A percentile compares a stretch with the other conserved stretches of the same genome.
phyloP scores from a whole-genome alignment of 805 yeast genomes.

The Metschnikowia drakensbergensis region DNA sequence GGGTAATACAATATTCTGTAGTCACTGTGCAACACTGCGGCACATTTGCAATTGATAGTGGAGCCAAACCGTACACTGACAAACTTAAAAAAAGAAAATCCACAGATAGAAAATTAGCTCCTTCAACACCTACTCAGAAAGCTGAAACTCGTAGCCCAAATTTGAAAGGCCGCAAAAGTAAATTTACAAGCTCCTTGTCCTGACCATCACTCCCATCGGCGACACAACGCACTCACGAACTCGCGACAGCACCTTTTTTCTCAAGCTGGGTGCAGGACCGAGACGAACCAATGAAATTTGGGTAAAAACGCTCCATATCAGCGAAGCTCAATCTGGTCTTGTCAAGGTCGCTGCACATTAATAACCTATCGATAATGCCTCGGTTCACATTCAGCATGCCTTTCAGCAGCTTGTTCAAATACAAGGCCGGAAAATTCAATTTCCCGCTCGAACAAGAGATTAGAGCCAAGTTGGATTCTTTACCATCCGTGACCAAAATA shows the following conservation, averaged over 20 bases:
- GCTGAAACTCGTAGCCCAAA: too few species aligned
- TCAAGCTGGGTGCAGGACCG: slow-evolving; percentile 2
- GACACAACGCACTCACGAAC: not conserved
- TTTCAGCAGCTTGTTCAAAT: slow-evolving; percentile 35
- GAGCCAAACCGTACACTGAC: too few species aligned
- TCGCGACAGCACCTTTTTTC: slow-evolving; percentile 2
- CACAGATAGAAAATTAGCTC: too few species aligned
- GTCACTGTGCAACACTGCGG: not conserved
- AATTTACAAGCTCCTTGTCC: too few species aligned
- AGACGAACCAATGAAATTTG: slow-evolving; percentile 12
- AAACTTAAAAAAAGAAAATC: too few species aligned
- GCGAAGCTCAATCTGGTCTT: slow-evolving; percentile 2
- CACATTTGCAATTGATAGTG: not conserved
- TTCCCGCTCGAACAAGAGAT: slow-evolving; percentile 56
- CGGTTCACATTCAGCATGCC: slow-evolving; percentile 43
- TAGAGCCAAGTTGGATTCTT: slow-evolving; percentile 54
- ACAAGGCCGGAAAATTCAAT: slow-evolving; percentile 39
- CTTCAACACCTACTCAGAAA: too few species aligned
- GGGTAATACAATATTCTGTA: too few species aligned
- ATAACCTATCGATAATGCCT: slow-evolving; percentile 22
- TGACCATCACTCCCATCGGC: slow-evolving; percentile 3
- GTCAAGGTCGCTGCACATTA: slow-evolving; percentile 3
- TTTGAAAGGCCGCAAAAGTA: too few species aligned
- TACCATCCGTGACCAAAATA: slow-evolving; percentile 62
- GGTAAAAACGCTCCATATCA: slow-evolving; percentile 8